These are phyloP conservation scores for Exophiala bonariae DNA, from an alignment of 2,329 filamentous ascomycete species.

Conservation along the genomic window DNA sequence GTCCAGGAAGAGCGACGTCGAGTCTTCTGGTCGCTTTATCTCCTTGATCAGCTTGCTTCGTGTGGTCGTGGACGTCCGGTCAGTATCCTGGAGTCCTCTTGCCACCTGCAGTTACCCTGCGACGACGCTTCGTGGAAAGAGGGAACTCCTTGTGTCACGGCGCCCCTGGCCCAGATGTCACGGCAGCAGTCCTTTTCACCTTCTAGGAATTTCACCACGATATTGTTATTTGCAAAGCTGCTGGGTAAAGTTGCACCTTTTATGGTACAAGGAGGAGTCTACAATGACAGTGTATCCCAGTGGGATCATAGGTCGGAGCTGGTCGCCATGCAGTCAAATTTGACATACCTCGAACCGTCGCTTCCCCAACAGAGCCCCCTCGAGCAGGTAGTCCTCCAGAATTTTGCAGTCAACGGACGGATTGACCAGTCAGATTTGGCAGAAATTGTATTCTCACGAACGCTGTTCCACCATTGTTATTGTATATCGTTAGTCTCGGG, in stretches of 20 bases:
- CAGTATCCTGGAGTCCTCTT: constrained; percentile 16
- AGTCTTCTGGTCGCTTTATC: constrained; percentile 33
- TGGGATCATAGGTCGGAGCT: constrained; percentile 5
- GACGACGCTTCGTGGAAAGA: constrained; percentile 7
- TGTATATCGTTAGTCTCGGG: neutral
- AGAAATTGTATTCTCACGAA: neutral
- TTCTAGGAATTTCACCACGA: neutral
- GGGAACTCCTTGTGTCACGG: neutral
- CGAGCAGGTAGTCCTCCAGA: neutral
- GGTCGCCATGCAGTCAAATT: constrained; percentile 1
- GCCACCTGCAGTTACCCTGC: constrained; percentile 19
- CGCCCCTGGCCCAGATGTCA: neutral
- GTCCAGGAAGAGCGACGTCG: constrained; percentile 29
- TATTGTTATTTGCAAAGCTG: neutral
- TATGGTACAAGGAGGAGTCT: constrained; percentile 1
- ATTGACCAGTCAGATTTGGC: neutral
- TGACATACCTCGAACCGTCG: constrained; percentile 1
- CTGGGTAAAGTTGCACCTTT: neutral
- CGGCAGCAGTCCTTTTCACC: neutral
- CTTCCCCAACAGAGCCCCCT: neutral
- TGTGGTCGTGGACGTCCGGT: constrained; percentile 22
- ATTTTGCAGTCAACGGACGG: neutral
- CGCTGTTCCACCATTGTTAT: constrained; percentile 5
- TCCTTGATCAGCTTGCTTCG: constrained; percentile 33
- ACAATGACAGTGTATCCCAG: neutral